Conservation (phyloP, 768 basidiomycete genomes). For the Pulveroboletus sp. region DNA sequence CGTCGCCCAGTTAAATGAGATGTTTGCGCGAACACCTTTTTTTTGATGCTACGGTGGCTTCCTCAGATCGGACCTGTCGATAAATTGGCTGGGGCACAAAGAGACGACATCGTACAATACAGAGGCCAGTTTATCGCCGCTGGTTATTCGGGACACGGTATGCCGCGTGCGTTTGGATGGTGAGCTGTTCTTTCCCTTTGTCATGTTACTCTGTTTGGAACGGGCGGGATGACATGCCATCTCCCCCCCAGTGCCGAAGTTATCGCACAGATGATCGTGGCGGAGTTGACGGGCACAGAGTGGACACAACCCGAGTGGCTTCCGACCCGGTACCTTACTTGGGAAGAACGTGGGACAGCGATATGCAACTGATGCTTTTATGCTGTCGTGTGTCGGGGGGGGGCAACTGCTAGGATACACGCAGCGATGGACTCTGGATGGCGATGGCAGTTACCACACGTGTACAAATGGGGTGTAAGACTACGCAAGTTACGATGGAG, state of each 20-base stretch:
- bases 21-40: no score
- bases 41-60: not conserved
- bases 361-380: not conserved
- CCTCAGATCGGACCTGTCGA: constrained; percentile 60
- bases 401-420: no score
- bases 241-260: constrained; percentile 49
- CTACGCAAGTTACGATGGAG: no score
- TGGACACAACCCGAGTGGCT: constrained; percentile 62
- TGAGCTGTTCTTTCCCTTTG: not conserved
- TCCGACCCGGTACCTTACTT: constrained; percentile 49
- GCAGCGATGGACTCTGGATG: no score
- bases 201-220: not conserved
- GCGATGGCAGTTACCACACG: no score
- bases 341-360: constrained; percentile 10
- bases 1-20: not conserved
- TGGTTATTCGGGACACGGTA: constrained; percentile 75
- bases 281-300: constrained; percentile 38
- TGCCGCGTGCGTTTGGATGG: constrained; percentile 75
- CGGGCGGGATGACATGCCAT: not conserved
- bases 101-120: constrained; percentile 24
- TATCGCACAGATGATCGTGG: constrained; percentile 53
- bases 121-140: constrained; percentile 67
- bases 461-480: no score
- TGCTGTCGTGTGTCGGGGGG: no score
- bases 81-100: constrained; percentile 16